A percentile compares a stretch with the other conserved stretches of the same genome.
Conservation (phyloP, 2,329 filamentous ascomycete genomes). For the Monilinia polystroma region DNA sequence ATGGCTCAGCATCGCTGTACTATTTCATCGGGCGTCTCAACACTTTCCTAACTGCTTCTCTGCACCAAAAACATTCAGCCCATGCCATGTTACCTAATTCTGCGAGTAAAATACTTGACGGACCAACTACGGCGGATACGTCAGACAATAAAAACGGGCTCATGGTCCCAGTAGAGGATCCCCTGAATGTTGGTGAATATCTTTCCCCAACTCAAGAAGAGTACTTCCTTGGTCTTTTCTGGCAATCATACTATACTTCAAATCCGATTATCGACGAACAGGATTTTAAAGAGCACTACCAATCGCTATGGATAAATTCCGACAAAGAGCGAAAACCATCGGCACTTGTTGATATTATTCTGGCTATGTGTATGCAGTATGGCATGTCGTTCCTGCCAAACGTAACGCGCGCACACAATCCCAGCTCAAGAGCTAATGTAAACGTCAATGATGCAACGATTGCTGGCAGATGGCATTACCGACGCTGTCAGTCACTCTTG, state of each 20-base stretch:
- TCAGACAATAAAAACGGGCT: constrained; percentile 6
- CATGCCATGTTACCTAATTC: constrained; percentile 40
- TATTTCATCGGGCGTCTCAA: constrained; percentile 48
- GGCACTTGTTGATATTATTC: constrained; percentile 52
- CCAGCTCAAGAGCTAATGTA: constrained; percentile 25
- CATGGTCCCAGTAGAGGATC: constrained; percentile 21
- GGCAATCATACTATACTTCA: constrained; percentile 47
- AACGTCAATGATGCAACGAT: constrained; percentile 40
- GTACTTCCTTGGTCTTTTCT: constrained; percentile 49
- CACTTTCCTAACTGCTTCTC: constrained; percentile 40
- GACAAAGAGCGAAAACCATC: constrained; percentile 44
- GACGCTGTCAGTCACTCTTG: constrained; percentile 44
- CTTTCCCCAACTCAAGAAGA: constrained; percentile 47
- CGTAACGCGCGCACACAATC: constrained; percentile 20
- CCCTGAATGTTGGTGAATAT: constrained; percentile 32
- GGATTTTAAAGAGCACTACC: constrained; percentile 47
- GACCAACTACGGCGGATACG: constrained; percentile 28
- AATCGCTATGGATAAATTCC: constrained; percentile 43
- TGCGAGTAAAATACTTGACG: constrained; percentile 26
- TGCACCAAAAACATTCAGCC: constrained; percentile 41
- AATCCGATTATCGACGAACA: constrained; percentile 47
- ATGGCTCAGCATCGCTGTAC: constrained; percentile 47
- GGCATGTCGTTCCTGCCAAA: constrained; percentile 38
- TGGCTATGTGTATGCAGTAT: constrained; percentile 53
- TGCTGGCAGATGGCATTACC: constrained; percentile 44